Percentiles rank a stretch among this genome's conserved stretches.
Evolutionary conservation across 2,329 filamentous ascomycete species (phyloP).

Genomic region (Zymoseptoria ardabiliae): DNA sequence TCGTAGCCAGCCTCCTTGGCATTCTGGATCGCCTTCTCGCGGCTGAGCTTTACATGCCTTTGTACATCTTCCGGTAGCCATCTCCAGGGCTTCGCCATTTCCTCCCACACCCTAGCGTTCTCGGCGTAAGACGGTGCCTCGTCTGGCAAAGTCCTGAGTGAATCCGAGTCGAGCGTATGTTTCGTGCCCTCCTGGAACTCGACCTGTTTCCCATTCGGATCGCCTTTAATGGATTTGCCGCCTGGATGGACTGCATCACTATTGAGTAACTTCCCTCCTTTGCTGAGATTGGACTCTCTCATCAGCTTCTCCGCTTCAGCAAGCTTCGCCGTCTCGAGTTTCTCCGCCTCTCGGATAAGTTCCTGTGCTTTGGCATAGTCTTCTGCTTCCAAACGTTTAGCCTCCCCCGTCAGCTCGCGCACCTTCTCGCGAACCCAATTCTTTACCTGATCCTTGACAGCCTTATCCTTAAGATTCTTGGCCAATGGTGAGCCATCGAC

Average conservation of each 20-base stretch:
- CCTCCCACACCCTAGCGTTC: not conserved
- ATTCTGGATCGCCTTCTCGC: not conserved
- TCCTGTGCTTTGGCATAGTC: not conserved
- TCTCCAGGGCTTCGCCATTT: not conserved
- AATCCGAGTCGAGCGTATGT: not conserved
- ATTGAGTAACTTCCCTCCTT: not conserved
- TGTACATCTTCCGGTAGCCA: not conserved
- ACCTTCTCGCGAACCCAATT: not conserved
- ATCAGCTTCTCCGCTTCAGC: not conserved
- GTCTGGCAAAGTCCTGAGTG: not conserved
- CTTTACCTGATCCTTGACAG: no score
- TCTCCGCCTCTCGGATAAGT: not conserved
- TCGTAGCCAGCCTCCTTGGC: not conserved
- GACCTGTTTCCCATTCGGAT: not conserved
- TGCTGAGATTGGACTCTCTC: not conserved
- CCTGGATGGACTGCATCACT: not conserved
- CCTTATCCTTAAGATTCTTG: not conserved
- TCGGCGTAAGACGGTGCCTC: not conserved
- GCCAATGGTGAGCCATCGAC: not conserved
- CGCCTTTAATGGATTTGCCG: not conserved
- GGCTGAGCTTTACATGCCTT: not conserved
- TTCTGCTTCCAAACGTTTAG: not conserved
- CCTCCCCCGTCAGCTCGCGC: not conserved
- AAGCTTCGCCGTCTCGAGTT: not conserved
- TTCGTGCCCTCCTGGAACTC: not conserved